Evolutionary conservation across 345 rosid genomes (phyloP), one percentile per base, ranked within the genome.

Genomic region (Linum usitatissimum): DNA sequence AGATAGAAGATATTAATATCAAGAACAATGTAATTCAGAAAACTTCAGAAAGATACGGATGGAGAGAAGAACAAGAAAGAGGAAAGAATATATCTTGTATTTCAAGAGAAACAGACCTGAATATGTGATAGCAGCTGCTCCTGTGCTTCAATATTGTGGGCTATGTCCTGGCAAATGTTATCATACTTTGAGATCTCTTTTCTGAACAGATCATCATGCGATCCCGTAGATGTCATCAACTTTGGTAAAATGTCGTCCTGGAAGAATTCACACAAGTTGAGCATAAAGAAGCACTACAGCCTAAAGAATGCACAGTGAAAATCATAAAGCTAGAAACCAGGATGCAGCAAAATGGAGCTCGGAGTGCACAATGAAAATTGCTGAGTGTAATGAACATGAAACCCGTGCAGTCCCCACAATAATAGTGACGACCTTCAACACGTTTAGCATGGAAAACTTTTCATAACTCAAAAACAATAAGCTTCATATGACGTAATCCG

Each of bases 221-320:
- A 87, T 66, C 99, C 96, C 0, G 90, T 83, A 21, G 73, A 73
- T 56, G 95, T 85, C 99, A 93, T 93, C 81, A 93, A 76, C 79
- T 93, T 93, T 14, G 99, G 97, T 39, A 93, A 79, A 78, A 93
- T 83, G 71, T 93, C 97, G 83, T 90, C 99, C 99, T 93, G 82
- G 67, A 72, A 72, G 60, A 67, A 15, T 31, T 64, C 34, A 66
- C 65, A 58, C 20, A 51, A 57, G 19, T 48, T 55, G 64, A 66
- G 53, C 45, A 70, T 23, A 55, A 54, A 17, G 6, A 70, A 42
- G 45, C 19, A 53, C 53, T 18, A 13, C 3, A 45, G 10, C 18
- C 18, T 34, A 36, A 18, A n/a, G 12, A 38, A 40, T 9, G 53
- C 48, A 48, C 17, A 30, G 17, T 45, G 7, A 0, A 45, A 10